These are phyloP conservation scores for Elaeis oleifera DNA, from an alignment of 202 grass and related monocot genomes.

Conservation along the genomic window DNA sequence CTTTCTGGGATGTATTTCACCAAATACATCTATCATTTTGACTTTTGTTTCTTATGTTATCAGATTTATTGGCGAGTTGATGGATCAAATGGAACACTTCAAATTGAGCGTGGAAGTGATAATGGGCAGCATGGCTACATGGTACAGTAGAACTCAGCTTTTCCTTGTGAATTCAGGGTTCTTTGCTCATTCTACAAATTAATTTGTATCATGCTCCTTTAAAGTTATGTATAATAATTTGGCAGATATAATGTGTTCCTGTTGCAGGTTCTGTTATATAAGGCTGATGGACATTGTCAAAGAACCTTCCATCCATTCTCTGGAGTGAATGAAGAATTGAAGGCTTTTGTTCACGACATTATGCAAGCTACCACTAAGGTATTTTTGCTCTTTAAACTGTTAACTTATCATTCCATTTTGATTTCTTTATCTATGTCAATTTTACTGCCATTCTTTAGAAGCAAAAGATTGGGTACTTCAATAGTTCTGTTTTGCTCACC, in stretches of 20 bases:
- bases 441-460: no score
- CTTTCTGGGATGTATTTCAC: constrained; percentile 3
- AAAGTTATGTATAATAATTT: no score
- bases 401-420: no score
- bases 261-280: constrained; percentile 60
- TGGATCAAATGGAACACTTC: constrained; percentile 82
- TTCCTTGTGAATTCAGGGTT: not conserved
- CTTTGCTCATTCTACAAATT: no score
- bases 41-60: constrained; percentile 17
- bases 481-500: no score
- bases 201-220: no score
- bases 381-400: constrained; percentile 2
- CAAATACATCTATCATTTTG: no score
- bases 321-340: constrained; percentile 86
- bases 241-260: not conserved
- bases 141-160: constrained; percentile 19
- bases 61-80: constrained; percentile 88
- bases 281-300: constrained; percentile 51
- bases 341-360: constrained; percentile 78
- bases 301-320: constrained; percentile 79
- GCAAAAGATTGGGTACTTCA: no score
- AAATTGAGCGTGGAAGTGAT: constrained; percentile 78
- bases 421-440: no score
- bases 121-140: constrained; percentile 81
- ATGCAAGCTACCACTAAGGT: constrained; percentile 45